Evolutionary conservation across 257 asterid genomes (phyloP).

Genomic region (Handroanthus guayacan): DNA sequence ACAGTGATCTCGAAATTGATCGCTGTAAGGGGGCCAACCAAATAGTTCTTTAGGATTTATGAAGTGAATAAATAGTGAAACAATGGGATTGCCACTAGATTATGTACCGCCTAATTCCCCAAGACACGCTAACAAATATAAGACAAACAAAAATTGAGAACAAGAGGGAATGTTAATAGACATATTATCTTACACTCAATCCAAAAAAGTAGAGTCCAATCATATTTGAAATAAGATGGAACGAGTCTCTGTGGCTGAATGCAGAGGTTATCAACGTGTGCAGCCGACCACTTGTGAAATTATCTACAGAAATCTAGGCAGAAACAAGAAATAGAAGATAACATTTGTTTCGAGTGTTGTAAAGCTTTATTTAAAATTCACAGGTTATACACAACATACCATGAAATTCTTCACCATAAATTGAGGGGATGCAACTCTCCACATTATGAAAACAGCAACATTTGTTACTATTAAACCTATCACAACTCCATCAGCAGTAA

Average conservation of each 20-base stretch:
- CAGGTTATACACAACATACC: constrained; percentile 48
- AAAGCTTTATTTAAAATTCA: constrained; percentile 25
- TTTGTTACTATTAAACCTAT: constrained; percentile 68
- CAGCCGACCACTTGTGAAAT: constrained; percentile 75
- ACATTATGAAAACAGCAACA: constrained; percentile 72
- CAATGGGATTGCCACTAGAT: background rate
- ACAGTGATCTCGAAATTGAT: too few relatives aligned
- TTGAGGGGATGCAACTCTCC: constrained; percentile 61
- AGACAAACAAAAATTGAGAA: constrained; percentile 2
- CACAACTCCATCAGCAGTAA: constrained; percentile 75
- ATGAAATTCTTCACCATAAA: constrained; percentile 84
- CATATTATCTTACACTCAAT: constrained; percentile 65
- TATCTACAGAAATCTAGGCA: constrained; percentile 80
- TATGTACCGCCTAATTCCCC: background rate
- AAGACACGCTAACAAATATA: constrained; percentile 11
- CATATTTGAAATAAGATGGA: constrained; percentile 80
- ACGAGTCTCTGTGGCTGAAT: constrained; percentile 71
- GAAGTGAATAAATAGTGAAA: background rate
- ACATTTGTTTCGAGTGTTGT: constrained; percentile 5
- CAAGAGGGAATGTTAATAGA: background rate
- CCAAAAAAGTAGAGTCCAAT: constrained; percentile 91
- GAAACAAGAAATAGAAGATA: constrained; percentile 29
- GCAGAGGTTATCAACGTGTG: constrained; percentile 89
- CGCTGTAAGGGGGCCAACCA: too few relatives aligned
- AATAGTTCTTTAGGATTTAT: background rate